Base-by-base conservation (phyloP, 1,284 basidiomycete species). In the Jaminaea rosea region DNA sequence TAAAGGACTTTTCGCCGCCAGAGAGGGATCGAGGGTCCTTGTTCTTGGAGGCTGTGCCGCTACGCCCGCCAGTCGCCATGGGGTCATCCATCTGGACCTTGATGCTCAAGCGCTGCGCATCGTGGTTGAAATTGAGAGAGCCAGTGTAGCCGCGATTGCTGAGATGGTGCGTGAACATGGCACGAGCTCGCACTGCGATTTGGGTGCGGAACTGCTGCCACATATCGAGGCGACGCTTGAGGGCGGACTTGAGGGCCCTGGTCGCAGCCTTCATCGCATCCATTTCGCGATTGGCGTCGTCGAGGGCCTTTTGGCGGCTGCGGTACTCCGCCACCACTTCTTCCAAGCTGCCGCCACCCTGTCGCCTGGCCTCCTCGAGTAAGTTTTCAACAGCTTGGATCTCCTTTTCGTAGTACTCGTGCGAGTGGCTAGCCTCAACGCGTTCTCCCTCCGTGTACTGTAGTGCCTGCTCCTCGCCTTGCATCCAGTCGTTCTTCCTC, bases 1-100 rank as follows among this genome's bases (percentile, higher is more conserved):
- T 88, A 77, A 94, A 99, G 4, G 89, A 93, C 72, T 96, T 93
- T 76, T 98, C 93, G 37, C 93, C 92, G 45, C 92, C 92, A 0
- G 77, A 78, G 31, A 98, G 80, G 26, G 86, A 54, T 39, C 62
- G 62, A 32, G 67, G 63, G 41, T 68, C 65, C 49, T 67, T 68
- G 29, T 31, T 31, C 9, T 15, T 8, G 9, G 8, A 15, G 9
- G 29, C 15, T 13, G 39, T 21, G 19, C 19, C 39, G 17, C 19
- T 23, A n/a, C 10, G n/a, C n/a, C 34, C 34, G n/a, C 34, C 34
- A 36, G n/a, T 21, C 21, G 34, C 34, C n/a, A 21, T 36, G 34
- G n/a, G n/a, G 46, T 28, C n/a, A 17, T 58, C 54, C 2, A 52
- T 55, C 69, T 78, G 49, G 41, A 85, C 86, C 74, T 83, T 84